These are phyloP conservation scores for Eutypella sp. DNA, from an alignment of 2,329 filamentous ascomycete genomes.

Conservation along the genomic window DNA sequence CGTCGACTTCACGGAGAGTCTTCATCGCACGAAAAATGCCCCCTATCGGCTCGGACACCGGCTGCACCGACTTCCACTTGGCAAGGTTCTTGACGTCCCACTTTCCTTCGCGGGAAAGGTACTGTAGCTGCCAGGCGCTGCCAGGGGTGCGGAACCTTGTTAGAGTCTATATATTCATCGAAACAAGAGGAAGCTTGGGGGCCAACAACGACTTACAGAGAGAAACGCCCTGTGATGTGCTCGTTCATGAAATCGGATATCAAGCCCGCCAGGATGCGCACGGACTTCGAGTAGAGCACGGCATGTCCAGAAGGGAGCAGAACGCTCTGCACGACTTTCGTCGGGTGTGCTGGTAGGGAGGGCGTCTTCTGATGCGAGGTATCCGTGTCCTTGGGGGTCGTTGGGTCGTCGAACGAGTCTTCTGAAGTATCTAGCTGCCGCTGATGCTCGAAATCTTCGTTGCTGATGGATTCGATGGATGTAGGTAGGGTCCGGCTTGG, in stretches of 20 bases:
- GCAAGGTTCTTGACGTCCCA: constrained; percentile 96
- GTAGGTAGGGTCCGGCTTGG: constrained; percentile 28
- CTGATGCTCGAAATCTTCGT: constrained; percentile 32
- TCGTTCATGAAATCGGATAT: constrained; percentile 76
- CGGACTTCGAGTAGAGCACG: constrained; percentile 73
- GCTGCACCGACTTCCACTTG: constrained; percentile 79
- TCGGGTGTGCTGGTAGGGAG: constrained; percentile 42
- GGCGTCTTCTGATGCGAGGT: constrained; percentile 36
- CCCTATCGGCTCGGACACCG: constrained; percentile 74
- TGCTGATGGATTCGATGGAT: constrained; percentile 33
- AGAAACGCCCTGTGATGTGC: constrained; percentile 72
- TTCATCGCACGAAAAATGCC: constrained; percentile 85
- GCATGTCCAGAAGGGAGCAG: constrained; percentile 76
- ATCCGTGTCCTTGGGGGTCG: constrained; percentile 44
- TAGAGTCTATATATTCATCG: too few relatives aligned
- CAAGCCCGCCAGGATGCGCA: constrained; percentile 71
- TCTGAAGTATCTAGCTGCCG: constrained; percentile 15
- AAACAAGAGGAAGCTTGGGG: neutral
- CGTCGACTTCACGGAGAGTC: constrained; percentile 84
- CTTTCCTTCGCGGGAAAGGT: constrained; percentile 84
- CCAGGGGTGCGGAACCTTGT: neutral
- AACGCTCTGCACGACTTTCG: constrained; percentile 58
- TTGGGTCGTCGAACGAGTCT: constrained; percentile 34
- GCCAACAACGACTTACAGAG: constrained; percentile 44
- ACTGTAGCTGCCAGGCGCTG: constrained; percentile 80